These are phyloP conservation scores for Fusarium anthophilum DNA, from an alignment of 2,329 filamentous ascomycete genomes.

Conservation along the genomic window DNA sequence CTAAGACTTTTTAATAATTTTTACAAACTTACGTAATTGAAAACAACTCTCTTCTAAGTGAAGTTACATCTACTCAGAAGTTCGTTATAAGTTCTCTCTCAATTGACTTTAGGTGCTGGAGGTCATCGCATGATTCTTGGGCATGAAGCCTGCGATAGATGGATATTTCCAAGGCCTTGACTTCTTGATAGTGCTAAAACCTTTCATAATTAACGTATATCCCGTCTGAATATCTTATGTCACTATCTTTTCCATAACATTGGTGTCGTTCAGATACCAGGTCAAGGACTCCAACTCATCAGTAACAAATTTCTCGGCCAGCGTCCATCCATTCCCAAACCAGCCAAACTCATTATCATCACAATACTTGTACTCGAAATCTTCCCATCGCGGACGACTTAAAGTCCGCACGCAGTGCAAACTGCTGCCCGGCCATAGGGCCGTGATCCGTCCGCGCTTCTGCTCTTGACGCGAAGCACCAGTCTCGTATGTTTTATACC, in stretches of 20 bases:
- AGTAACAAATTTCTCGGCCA: conserved; percentile 10
- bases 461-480: conserved; percentile 5
- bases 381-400: conserved; percentile 9
- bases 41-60: too few relatives aligned
- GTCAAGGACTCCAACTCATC: conserved; percentile 15
- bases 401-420: conserved; percentile 7
- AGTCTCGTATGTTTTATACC: conserved; percentile 13
- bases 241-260: background rate
- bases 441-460: background rate
- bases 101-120: too few relatives aligned
- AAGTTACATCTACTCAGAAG: too few relatives aligned
- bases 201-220: too few relatives aligned
- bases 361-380: conserved; percentile 12
- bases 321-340: conserved; percentile 17
- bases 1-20: too few relatives aligned
- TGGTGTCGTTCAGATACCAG: conserved; percentile 10
- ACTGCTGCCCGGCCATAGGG: conserved; percentile 10
- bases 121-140: too few relatives aligned
- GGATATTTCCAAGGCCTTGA: too few relatives aligned
- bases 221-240: background rate
- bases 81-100: too few relatives aligned
- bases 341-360: conserved; percentile 17
- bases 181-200: too few relatives aligned
- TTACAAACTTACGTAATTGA: too few relatives aligned
- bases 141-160: too few relatives aligned